These are phyloP conservation scores for Pseudonitzschia multiseries DNA, from an alignment of 108 stramenopile genomes.

Conservation along the genomic window DNA sequence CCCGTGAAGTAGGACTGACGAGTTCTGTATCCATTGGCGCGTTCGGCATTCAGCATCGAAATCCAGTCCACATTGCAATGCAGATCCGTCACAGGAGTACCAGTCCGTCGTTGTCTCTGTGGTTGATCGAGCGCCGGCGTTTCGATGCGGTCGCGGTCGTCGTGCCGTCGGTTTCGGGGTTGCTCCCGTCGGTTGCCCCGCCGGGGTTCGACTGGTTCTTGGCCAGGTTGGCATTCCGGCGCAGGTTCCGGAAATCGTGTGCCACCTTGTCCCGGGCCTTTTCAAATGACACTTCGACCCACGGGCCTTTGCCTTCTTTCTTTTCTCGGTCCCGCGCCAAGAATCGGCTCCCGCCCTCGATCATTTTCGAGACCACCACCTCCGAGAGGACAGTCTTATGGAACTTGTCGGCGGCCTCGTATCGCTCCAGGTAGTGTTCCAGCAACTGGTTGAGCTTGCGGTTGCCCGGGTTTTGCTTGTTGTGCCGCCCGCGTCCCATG, in stretches of 20 bases:
- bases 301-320: background rate
- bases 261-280: slow-evolving; percentile 23
- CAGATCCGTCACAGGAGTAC: too few relatives aligned
- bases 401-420: slow-evolving; percentile 15
- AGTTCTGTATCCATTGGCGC: too few relatives aligned
- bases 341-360: slow-evolving; percentile 20
- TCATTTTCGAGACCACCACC: slow-evolving; percentile 16
- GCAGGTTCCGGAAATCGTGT: slow-evolving; percentile 30
- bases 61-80: too few relatives aligned
- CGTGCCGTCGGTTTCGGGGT: too few relatives aligned
- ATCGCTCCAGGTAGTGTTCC: slow-evolving; percentile 13
- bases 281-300: slow-evolving; percentile 18
- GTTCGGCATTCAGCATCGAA: too few relatives aligned
- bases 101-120: too few relatives aligned
- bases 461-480: slow-evolving; percentile 30
- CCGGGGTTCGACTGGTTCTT: too few relatives aligned
- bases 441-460: slow-evolving; percentile 1
- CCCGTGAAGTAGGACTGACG: too few relatives aligned
- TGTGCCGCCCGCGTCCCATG: slow-evolving; percentile 30
- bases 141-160: too few relatives aligned
- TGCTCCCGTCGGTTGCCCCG: too few relatives aligned
- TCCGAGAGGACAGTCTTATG: slow-evolving; percentile 23
- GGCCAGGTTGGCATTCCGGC: slow-evolving; percentile 4
- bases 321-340: slow-evolving; percentile 7
- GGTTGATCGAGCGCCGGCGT: too few relatives aligned